Evolutionary conservation across 208 protist species (phyloP).

Genomic region (Naegleria lovaniensis): DNA sequence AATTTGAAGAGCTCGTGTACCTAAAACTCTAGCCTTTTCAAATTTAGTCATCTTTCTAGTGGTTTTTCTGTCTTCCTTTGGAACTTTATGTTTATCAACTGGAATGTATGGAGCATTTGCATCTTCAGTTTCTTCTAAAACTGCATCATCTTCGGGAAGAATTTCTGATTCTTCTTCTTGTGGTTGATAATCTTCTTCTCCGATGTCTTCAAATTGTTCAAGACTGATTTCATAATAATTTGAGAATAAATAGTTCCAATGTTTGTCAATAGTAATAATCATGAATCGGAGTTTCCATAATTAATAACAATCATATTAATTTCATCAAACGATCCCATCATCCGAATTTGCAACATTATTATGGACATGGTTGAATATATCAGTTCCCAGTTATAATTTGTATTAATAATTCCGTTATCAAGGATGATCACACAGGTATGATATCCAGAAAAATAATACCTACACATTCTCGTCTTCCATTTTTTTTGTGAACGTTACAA

Average conservation of each 20-base stretch:
- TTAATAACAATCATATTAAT: too few relatives aligned
- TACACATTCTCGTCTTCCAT: too few relatives aligned
- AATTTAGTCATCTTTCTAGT: constrained; percentile 97
- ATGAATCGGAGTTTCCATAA: too few relatives aligned
- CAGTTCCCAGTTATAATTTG: too few relatives aligned
- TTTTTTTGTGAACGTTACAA: too few relatives aligned
- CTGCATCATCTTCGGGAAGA: background rate
- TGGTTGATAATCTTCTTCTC: background rate
- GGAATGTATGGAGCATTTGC: background rate
- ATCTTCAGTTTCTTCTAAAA: background rate
- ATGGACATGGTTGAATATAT: too few relatives aligned
- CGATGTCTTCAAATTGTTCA: background rate
- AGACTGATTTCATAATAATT: background rate
- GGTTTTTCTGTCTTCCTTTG: constrained; percentile 66
- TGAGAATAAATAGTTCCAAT: background rate
- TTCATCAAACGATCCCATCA: too few relatives aligned
- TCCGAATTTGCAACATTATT: too few relatives aligned
- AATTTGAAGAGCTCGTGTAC: constrained; percentile 96
- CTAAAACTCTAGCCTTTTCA: constrained; percentile 93
- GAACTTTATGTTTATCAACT: background rate
- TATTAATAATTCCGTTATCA: too few relatives aligned
- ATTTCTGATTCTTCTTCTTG: background rate
- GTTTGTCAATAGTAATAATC: too few relatives aligned
- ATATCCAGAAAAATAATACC: too few relatives aligned
- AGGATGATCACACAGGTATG: too few relatives aligned